Evolutionary conservation across 129 eudicot species (phyloP).

Genomic region (Erigeron canadensis): DNA sequence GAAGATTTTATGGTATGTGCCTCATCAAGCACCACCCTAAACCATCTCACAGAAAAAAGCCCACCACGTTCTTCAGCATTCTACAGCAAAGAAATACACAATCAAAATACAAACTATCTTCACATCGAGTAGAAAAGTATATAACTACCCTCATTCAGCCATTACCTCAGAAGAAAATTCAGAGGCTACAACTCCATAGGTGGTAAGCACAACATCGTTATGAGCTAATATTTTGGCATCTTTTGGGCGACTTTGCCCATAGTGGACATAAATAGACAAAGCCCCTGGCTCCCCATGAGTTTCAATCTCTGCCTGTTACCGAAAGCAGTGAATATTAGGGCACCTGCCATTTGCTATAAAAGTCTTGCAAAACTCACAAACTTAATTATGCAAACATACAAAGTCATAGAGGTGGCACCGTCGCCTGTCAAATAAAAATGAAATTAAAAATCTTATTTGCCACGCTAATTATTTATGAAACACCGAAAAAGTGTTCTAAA

Average conservation of each 20-base stretch:
- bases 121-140: not conserved
- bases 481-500: too few relatives aligned
- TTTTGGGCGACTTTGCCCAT: conserved; percentile 90
- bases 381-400: not conserved
- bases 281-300: conserved; percentile 75
- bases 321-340: conserved; percentile 25
- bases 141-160: not conserved
- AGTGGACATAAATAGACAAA: conserved; percentile 79
- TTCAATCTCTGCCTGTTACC: conserved; percentile 84
- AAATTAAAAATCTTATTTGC: too few relatives aligned
- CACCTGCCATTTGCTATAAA: not conserved
- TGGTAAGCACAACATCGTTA: conserved; percentile 85
- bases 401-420: not conserved
- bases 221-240: conserved; percentile 78
- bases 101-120: not conserved
- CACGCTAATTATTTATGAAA: too few relatives aligned
- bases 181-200: conserved; percentile 95
- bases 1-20: conserved; percentile 92
- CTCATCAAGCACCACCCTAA: conserved; percentile 93
- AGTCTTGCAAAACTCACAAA: not conserved
- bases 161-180: conserved; percentile 87
- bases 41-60: conserved; percentile 82
- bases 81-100: conserved; percentile 34
- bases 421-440: too few relatives aligned
- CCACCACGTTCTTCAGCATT: conserved; percentile 81